These are phyloP conservation scores for Diplodia sapinea DNA, from an alignment of 2,329 filamentous ascomycete genomes.

Conservation along the genomic window DNA sequence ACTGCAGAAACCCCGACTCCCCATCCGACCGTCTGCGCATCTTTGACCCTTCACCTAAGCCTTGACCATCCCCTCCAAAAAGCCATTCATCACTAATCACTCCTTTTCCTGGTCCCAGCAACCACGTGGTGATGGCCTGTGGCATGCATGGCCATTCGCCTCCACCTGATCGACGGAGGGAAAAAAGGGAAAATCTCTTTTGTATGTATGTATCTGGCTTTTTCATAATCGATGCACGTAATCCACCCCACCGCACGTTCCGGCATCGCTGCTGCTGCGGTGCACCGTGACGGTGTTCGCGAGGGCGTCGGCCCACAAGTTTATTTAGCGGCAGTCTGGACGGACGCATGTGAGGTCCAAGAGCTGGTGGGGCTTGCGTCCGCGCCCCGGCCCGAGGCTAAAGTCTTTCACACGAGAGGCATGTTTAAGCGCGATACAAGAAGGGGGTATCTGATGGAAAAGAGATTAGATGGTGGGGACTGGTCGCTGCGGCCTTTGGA, in stretches of 20 bases:
- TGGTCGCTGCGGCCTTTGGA: no score
- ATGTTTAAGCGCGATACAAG: background rate
- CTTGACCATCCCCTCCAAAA: background rate
- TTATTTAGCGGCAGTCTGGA: background rate
- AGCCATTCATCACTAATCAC: background rate
- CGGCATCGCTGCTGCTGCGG: background rate
- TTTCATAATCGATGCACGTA: slow-evolving; percentile 7
- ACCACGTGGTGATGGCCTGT: background rate
- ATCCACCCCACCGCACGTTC: background rate
- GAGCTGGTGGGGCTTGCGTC: background rate
- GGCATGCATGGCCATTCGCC: background rate
- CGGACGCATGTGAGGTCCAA: background rate
- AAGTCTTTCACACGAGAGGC: background rate
- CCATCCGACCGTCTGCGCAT: background rate
- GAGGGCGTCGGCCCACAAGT: background rate
- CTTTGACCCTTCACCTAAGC: background rate
- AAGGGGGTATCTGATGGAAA: background rate
- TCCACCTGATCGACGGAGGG: background rate
- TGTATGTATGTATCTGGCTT: background rate
- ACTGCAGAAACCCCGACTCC: background rate
- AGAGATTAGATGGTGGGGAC: background rate
- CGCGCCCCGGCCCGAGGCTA: background rate
- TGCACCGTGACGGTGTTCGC: background rate
- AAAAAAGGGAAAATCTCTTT: background rate
- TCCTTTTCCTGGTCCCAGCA: background rate